Conservation (phyloP, 1,284 basidiomycete genomes). For the Ustilago loliicola region DNA sequence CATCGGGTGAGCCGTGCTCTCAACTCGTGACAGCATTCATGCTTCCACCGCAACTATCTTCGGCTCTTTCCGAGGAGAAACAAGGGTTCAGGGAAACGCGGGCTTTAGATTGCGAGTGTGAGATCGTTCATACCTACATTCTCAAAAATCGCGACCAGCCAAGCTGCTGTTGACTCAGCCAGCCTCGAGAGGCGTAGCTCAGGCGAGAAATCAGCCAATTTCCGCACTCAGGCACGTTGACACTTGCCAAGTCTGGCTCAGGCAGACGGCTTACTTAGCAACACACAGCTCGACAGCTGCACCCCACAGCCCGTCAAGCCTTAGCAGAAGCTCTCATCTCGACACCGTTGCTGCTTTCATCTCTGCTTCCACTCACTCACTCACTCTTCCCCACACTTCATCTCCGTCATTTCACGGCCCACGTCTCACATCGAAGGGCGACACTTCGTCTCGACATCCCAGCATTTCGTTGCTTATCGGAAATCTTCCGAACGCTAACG, state of each 20-base stretch:
- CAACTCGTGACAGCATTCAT: neutral
- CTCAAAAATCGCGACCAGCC: neutral
- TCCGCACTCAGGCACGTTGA: neutral
- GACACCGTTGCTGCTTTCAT: neutral
- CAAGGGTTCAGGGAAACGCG: conserved; percentile 3
- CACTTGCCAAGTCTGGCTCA: conserved; percentile 1
- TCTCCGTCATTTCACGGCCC: neutral
- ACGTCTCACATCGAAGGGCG: neutral
- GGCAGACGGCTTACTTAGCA: conserved; percentile 3
- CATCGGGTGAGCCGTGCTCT: neutral
- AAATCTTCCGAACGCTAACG: neutral
- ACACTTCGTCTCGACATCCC: neutral
- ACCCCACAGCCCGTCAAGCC: conserved; percentile 2
- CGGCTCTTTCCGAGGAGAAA: conserved; percentile 3
- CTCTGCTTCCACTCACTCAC: neutral
- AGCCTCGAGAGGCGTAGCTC: neutral
- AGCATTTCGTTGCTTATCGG: neutral
- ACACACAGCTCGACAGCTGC: conserved; percentile 1
- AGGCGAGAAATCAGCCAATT: conserved; percentile 7
- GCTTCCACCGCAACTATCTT: neutral
- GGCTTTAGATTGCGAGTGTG: neutral
- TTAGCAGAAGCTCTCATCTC: too few species aligned
- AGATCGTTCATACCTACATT: neutral
- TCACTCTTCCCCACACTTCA: neutral
- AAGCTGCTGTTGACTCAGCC: conserved; percentile 7